phyloP scores from a whole-genome alignment of 768 basidiomycete species.

The Russula abietina region DNA sequence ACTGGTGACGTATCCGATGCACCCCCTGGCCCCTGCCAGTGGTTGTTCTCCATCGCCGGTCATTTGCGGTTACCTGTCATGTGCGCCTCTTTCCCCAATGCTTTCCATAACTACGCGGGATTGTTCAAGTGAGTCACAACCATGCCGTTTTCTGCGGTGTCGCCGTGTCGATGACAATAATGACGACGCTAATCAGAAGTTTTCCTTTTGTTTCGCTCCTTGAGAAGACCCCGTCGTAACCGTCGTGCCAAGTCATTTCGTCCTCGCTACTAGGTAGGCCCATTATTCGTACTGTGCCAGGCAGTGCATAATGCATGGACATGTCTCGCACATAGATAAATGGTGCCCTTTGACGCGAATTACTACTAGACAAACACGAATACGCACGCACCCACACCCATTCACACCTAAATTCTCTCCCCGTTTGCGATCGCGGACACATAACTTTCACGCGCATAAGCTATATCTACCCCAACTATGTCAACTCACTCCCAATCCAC shows the following conservation, averaged over 20 bases:
- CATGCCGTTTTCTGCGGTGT: neutral
- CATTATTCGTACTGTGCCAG: neutral
- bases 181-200: neutral
- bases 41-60: neutral
- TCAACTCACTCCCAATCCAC: neutral
- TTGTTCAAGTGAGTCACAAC: neutral
- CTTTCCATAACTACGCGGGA: neutral
- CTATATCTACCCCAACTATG: neutral
- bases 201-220: neutral
- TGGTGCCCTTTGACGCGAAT: neutral
- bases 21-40: too few species aligned
- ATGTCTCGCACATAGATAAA: neutral
- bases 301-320: neutral
- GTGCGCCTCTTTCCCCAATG: neutral
- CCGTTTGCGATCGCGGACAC: neutral
- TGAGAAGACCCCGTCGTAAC: neutral
- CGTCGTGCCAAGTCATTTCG: neutral
- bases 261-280: neutral
- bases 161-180: neutral
- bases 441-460: neutral
- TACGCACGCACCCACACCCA: neutral
- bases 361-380: neutral
- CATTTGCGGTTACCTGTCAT: neutral
- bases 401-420: neutral
- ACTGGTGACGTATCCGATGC: neutral